Evolutionary conservation across 208 protist species (phyloP), one percentile per base, ranked within the genome.

Genomic region (Naegleria gruberi): DNA sequence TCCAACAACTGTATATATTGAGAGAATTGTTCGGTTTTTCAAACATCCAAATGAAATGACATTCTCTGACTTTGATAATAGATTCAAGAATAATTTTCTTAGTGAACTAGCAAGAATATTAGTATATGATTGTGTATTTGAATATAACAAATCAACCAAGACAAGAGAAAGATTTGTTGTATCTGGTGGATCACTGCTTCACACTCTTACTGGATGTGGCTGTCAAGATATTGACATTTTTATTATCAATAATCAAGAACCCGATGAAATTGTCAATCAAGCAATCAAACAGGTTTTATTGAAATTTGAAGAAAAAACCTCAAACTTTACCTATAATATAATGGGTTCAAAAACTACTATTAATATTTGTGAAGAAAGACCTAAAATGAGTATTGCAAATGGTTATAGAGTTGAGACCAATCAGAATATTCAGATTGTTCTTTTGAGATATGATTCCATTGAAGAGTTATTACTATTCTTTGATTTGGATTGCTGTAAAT

Each of bases 401-500:
- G 34, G 8, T 86, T 6, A 6, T 30, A 4, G 17, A 47, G n/a
- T 12, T 15, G 23, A 42, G 17, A 37, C 8, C 19, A 37, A 86
- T 17, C 15, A 17, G 15, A 51, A 87, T 4, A 46, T 86, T 43
- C 82, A 86, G n/a, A 46, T 86, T 15, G 42, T 86, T 46, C 41
- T 86, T 12, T 40, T 23, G 0, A 86, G 41, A 47, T 30, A 45
- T 30, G 15, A 86, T 15, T 37, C 34, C 42, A 86, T 86, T 46
- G 82, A 87, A 55, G 43, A 87, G 55, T 47, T 87, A 10, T 17
- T 87, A 0, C 6, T 40, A 12, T 55, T 87, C 12, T 55, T n/a
- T 15, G 82, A 87, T 87, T 23, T 87, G 1, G 82, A 87, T 51
- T 87, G 82, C 44, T 55, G 43, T 19, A 51, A 43, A 87, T 87